Evolutionary conservation across 495 filamentous ascomycete species (phyloP).

Genomic region (Oleoguttula mirabilis): DNA sequence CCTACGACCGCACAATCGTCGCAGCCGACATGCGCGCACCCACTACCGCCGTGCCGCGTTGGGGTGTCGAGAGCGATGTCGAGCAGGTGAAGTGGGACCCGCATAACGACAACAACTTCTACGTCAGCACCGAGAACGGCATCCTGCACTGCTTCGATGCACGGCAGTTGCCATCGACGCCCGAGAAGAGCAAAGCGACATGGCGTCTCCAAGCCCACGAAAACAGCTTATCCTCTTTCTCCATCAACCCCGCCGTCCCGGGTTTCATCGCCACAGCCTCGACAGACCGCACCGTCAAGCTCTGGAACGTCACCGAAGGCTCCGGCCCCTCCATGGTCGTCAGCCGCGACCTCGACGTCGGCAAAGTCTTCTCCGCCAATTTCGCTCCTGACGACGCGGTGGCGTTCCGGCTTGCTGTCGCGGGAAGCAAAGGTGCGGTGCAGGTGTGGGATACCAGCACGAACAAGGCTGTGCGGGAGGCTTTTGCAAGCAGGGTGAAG

Average conservation of each 20-base stretch:
- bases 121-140: constrained; percentile 71
- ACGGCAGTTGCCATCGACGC: constrained; percentile 54
- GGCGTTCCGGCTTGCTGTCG: constrained; percentile 80
- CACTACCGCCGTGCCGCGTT: constrained; percentile 60
- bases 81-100: constrained; percentile 87
- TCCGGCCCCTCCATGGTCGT: constrained; percentile 59
- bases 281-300: constrained; percentile 84
- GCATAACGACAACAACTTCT: constrained; percentile 87
- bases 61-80: constrained; percentile 90
- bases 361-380: constrained; percentile 80
- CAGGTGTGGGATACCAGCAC: constrained; percentile 96
- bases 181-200: constrained; percentile 63
- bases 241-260: constrained; percentile 76
- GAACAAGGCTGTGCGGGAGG: constrained; percentile 74
- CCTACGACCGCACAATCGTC: constrained; percentile 86
- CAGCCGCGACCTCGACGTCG: constrained; percentile 78
- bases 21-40: constrained; percentile 90
- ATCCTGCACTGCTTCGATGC: constrained; percentile 79
- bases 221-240: constrained; percentile 86
- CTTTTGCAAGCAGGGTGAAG: constrained; percentile 64
- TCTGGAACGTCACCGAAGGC: constrained; percentile 73
- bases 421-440: constrained; percentile 86
- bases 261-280: constrained; percentile 89
- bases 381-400: constrained; percentile 87
- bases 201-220: constrained; percentile 96